phyloP scores from a whole-genome alignment of 345 rosid genomes.

The Mallotus nudiflorus region DNA sequence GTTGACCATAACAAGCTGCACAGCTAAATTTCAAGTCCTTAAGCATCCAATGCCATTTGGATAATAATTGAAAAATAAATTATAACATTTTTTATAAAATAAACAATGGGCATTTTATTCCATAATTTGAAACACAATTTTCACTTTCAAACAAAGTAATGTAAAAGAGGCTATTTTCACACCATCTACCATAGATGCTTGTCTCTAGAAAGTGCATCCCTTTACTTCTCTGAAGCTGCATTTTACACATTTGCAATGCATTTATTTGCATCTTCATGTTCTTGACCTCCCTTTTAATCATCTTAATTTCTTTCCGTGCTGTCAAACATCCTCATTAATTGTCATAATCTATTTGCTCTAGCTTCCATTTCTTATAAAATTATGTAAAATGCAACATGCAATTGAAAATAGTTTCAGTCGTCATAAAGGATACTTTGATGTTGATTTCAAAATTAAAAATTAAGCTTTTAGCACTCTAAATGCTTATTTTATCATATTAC shows the following conservation, averaged over 20 bases:
- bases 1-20: background rate
- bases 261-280: constrained; percentile 49
- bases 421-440: background rate
- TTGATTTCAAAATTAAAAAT: background rate
- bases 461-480: background rate
- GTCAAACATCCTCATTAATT: constrained; percentile 15
- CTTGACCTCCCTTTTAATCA: constrained; percentile 54
- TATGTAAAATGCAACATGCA: too few species aligned
- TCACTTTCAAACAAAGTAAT: background rate
- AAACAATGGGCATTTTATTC: background rate
- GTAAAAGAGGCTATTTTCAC: background rate
- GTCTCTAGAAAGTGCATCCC: constrained; percentile 21
- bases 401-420: too few species aligned
- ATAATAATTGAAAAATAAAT: background rate
- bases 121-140: background rate
- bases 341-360: too few species aligned
- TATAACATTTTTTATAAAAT: background rate
- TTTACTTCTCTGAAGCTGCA: constrained; percentile 42
- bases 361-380: too few species aligned
- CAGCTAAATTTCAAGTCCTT: background rate
- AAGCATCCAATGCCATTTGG: background rate
- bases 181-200: too few species aligned
- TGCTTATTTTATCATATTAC: background rate
- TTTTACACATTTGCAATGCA: constrained; percentile 46
- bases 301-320: constrained; percentile 36